phyloP scores from a whole-genome alignment of 306 rosid species.

The Datisca glomerata region DNA sequence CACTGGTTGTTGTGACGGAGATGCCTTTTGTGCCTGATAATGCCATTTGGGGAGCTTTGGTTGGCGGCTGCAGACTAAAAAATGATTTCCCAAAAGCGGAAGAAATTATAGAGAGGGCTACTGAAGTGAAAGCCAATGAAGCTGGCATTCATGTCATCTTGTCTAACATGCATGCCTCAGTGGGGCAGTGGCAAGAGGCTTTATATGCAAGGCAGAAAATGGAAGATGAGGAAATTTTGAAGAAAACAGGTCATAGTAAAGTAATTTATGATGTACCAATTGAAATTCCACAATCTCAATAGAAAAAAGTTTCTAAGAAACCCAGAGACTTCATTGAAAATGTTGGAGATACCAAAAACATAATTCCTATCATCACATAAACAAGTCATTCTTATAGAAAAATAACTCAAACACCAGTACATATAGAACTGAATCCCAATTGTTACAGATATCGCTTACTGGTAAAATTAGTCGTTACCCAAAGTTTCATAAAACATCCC shows the following conservation, averaged over 20 bases:
- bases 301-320: too few species aligned
- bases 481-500: too few species aligned
- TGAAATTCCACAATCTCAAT: too few species aligned
- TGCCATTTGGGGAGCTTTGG: conserved; percentile 20
- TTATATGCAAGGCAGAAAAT: conserved; percentile 9
- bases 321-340: too few species aligned
- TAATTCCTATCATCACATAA: too few species aligned
- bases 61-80: conserved; percentile 17
- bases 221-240: conserved; percentile 13
- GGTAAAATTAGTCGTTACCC: too few species aligned
- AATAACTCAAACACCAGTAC: too few species aligned
- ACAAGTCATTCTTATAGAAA: too few species aligned
- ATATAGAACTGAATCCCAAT: too few species aligned
- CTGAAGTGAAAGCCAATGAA: conserved; percentile 6
- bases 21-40: conserved; percentile 17
- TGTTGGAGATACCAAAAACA: too few species aligned
- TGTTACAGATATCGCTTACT: too few species aligned
- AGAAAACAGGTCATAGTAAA: conserved; percentile 12
- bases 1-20: background rate
- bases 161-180: conserved; percentile 18
- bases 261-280: conserved; percentile 6
- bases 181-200: conserved; percentile 19
- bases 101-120: conserved; percentile 13
- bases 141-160: conserved; percentile 14
- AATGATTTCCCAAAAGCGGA: conserved; percentile 10